These are phyloP conservation scores for Claviceps sp. DNA, from an alignment of 2,329 filamentous ascomycete genomes.

Conservation along the genomic window DNA sequence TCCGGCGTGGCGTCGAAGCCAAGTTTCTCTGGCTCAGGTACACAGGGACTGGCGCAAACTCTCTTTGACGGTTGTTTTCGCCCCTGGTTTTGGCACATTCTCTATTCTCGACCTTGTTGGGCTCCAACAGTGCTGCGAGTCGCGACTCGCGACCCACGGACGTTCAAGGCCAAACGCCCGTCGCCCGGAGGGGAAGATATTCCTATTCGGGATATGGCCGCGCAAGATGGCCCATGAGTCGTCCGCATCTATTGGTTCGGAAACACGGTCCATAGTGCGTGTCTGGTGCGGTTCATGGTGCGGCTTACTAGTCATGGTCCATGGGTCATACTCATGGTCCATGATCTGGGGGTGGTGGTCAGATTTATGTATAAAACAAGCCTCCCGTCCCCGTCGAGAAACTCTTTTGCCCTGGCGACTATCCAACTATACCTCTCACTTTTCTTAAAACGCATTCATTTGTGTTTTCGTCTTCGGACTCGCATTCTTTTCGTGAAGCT, in stretches of 20 bases:
- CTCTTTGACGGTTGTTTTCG: neutral
- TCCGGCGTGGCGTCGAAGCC: neutral
- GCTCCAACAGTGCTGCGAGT: neutral
- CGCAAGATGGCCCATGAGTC: neutral
- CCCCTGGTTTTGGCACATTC: neutral
- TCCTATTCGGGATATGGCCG: neutral
- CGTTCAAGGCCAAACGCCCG: neutral
- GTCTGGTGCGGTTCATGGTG: too few relatives aligned
- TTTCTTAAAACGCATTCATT: neutral
- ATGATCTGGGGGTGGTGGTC: neutral
- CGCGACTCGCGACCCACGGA: neutral
- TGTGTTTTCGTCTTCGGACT: constrained; percentile 5
- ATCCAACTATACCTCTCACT: neutral
- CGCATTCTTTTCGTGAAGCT: constrained; percentile 17
- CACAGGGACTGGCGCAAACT: neutral
- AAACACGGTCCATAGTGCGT: too few relatives aligned
- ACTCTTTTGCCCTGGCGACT: neutral
- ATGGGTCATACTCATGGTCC: too few relatives aligned
- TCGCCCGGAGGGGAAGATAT: neutral
- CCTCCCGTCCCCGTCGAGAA: neutral
- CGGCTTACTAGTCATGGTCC: too few relatives aligned
- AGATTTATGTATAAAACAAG: constrained; percentile 3
- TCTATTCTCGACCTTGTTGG: neutral
- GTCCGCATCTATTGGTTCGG: too few relatives aligned
- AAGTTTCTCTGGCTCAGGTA: neutral